Evolutionary conservation across 495 filamentous ascomycete species (phyloP).

Genomic region (Hypoxylon crocopeplum): DNA sequence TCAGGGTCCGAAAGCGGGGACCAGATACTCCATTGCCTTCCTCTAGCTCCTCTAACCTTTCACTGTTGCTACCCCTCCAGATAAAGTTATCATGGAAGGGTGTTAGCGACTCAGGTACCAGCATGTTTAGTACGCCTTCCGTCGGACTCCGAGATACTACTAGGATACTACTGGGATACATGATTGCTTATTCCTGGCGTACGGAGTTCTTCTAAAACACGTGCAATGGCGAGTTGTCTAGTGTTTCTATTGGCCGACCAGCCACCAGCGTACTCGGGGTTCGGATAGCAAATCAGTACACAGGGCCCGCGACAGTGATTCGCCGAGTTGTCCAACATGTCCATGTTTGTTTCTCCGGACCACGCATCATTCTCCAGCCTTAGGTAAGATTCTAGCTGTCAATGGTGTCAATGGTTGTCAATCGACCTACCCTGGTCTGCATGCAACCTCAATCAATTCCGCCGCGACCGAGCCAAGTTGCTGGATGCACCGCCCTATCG

Average conservation of each 20-base stretch:
- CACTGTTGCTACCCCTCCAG: background rate
- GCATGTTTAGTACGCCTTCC: background rate
- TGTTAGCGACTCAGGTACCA: background rate
- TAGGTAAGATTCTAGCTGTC: conserved; percentile 8
- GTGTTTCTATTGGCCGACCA: background rate
- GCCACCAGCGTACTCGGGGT: conserved; percentile 19
- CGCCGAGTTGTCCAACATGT: conserved; percentile 21
- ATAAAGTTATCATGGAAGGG: background rate
- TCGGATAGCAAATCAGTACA: conserved; percentile 12
- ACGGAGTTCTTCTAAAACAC: conserved; percentile 15
- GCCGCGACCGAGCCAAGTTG: conserved; percentile 24
- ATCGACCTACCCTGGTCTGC: conserved; percentile 6
- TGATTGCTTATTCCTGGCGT: background rate
- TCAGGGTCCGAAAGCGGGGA: conserved; percentile 45
- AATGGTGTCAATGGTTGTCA: background rate
- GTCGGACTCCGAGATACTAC: background rate
- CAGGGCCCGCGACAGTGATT: conserved; percentile 14
- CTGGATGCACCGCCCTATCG: conserved; percentile 17
- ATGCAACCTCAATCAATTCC: conserved; percentile 32
- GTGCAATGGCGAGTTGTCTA: no score
- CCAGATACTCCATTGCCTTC: conserved; percentile 20
- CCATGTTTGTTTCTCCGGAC: conserved; percentile 37
- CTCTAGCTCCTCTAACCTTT: background rate
- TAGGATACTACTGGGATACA: no score
- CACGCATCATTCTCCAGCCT: background rate